Evolutionary conservation across 2,329 filamentous ascomycete species (phyloP), one percentile per base, ranked within the genome.

Genomic region (Aspergillus candidus): DNA sequence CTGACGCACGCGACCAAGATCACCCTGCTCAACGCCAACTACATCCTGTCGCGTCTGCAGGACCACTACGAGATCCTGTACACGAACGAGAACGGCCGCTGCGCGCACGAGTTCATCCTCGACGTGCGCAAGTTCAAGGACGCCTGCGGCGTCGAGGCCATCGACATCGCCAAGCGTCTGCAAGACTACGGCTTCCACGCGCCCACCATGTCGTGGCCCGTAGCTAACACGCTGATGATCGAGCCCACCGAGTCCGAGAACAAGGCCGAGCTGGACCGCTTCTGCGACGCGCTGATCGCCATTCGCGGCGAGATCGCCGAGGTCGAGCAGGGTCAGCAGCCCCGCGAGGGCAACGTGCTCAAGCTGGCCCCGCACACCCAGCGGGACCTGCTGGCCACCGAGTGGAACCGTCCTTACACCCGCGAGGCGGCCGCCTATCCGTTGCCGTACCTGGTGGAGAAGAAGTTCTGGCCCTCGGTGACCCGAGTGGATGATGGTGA

Each of bases 101-200:
- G 91, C 65, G 91, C 91, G 0, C 91, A 97, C 74, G 91, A 97
- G 70, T 97, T 97, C 71, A 97, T 97, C 66, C 80, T 97, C 30
- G 91, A 97, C 57, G 79, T 83, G 5, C 86, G 91, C 15, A 79
- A 81, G 17, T 95, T 96, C 76, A 86, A 88, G 63, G 84, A 90
- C 42, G 80, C 82, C 1, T 81, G 85, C 6, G 88, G 88, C 18
- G 73, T 97, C 56, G 90, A 96, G 70, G 91, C 86, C 27, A 93
- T 95, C 56, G 91, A 97, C 62, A 86, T 97, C 53, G 91, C 91
- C 60, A 97, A 97, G 77, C 87, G 91, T 51, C 80, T 97, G 14
- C 90, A 96, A 69, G 91, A 97, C 65, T 97, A 94, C 64, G 91
- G 91, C 34, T 97, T 97, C 79, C 91, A 97, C 68, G 87, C 90